These are phyloP conservation scores for Cornus suecica DNA, from an alignment of 148 eudicot genomes.

Conservation along the genomic window DNA sequence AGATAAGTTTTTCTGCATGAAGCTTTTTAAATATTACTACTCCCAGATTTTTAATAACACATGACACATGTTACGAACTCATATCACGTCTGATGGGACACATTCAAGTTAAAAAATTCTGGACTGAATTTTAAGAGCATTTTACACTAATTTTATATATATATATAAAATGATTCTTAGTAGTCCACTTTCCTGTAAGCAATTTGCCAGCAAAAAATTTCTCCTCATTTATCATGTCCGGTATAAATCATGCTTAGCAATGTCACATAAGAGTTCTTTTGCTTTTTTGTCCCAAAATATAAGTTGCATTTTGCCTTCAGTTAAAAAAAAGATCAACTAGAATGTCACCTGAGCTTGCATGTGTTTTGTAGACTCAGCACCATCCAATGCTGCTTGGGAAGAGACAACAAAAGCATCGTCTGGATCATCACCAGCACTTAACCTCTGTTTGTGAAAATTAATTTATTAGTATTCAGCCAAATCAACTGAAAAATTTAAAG, in stretches of 20 bases:
- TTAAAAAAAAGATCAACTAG: constrained; percentile 3
- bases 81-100: too few relatives aligned
- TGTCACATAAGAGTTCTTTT: not conserved
- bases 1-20: too few relatives aligned
- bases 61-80: too few relatives aligned
- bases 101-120: too few relatives aligned
- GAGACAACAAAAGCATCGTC: constrained; percentile 67
- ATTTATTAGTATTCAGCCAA: constrained; percentile 11
- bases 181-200: too few relatives aligned
- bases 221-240: too few relatives aligned
- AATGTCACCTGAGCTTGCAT: constrained; percentile 81
- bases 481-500: not conserved
- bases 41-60: too few relatives aligned
- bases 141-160: too few relatives aligned
- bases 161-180: too few relatives aligned
- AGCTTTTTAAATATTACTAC: too few relatives aligned
- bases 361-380: constrained; percentile 81
- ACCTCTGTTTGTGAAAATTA: constrained; percentile 49
- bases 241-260: not conserved
- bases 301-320: not conserved
- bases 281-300: not conserved
- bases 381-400: constrained; percentile 76
- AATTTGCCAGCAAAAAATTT: too few relatives aligned
- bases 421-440: constrained; percentile 74
- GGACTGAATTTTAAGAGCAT: too few relatives aligned